Base-by-base conservation (phyloP, 345 rosid species). In the Linum tenue region DNA sequence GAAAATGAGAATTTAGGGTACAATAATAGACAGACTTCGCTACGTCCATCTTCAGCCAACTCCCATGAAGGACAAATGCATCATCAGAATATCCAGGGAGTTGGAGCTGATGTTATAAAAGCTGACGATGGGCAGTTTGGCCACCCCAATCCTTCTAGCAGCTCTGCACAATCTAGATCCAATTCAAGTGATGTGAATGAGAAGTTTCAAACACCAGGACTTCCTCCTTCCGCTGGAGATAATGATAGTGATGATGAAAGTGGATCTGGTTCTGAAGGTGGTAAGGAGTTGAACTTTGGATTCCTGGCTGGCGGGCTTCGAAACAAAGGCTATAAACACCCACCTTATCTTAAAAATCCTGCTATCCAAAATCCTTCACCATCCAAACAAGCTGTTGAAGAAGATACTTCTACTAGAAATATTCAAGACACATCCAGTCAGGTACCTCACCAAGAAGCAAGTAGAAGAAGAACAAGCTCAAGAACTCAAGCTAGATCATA, bases 251-350 rank as follows among this genome's bases (percentile, higher is more conserved):
- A 61, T 53, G 59, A 64, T 64, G 66, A 56, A 31, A 68, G 67
- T 39, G 83, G 73, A 42, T 76, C 76, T 7, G 78, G 70, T 39
- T 37, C 58, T 36, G 87, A 75, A 57, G 73, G 73, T 72, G 85
- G 71, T 44, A 64, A 56, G 53, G 80, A 72, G 74, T 80, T 78
- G 64, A 78, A 68, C 43, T 70, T 73, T 64, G 89, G 77, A 70
- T 72, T 41, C 60, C 67, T 90, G 73, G 78, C 83, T 0, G 86
- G 87, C 51, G 94, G 82, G 62, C 67, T 76, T 56, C 64, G 78
- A 51, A 86, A 85, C 66, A 89, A 71, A 74, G 79, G 80, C 35
- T 69, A 60, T 59, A 78, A 62, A 70, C 83, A 3, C 74, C 90
- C 83, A 15, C 79, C 83, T 8, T 84, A 76, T 73, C 76, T 15